phyloP scores from a whole-genome alignment of 352 stramenopile species.

The Globisporangium okanoganense region DNA sequence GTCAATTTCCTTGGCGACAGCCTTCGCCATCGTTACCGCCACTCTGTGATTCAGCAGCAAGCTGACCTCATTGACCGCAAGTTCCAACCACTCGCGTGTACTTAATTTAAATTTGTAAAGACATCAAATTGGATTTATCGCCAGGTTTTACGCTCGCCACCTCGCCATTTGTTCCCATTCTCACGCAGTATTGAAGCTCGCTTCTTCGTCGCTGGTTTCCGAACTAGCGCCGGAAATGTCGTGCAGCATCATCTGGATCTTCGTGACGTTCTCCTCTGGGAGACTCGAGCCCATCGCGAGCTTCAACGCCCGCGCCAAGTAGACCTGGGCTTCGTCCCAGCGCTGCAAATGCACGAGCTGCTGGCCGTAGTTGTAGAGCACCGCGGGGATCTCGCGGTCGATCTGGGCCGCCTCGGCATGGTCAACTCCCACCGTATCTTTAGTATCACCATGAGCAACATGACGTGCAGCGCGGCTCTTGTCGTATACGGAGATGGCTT shows the following conservation, averaged over 20 bases:
- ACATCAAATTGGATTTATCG: no score
- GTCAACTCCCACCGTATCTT: not conserved
- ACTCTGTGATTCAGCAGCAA: not conserved
- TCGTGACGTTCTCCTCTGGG: constrained; percentile 1
- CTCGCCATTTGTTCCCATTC: no score
- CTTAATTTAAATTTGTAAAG: not conserved
- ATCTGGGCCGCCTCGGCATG: constrained; percentile 10
- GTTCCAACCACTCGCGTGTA: not conserved
- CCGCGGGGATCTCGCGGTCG: constrained; percentile 22
- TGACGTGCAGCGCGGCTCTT: not conserved
- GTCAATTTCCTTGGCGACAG: not conserved
- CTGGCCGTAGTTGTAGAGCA: constrained; percentile 33
- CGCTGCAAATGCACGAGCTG: constrained; percentile 24
- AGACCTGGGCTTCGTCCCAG: constrained; percentile 20
- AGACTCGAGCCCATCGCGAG: constrained; percentile 3
- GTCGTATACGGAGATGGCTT: constrained; percentile 29
- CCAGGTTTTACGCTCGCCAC: no score
- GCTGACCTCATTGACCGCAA: no score
- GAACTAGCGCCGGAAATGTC: not conserved
- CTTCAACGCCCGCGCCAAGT: constrained; percentile 1
- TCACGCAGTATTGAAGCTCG: not conserved
- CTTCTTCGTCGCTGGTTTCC: not conserved
- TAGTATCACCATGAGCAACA: not conserved
- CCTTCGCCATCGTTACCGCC: not conserved
- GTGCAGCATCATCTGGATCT: not conserved